Conservation (phyloP, 2,329 filamentous ascomycete genomes). For the Pochonia chlamydosporia region DNA sequence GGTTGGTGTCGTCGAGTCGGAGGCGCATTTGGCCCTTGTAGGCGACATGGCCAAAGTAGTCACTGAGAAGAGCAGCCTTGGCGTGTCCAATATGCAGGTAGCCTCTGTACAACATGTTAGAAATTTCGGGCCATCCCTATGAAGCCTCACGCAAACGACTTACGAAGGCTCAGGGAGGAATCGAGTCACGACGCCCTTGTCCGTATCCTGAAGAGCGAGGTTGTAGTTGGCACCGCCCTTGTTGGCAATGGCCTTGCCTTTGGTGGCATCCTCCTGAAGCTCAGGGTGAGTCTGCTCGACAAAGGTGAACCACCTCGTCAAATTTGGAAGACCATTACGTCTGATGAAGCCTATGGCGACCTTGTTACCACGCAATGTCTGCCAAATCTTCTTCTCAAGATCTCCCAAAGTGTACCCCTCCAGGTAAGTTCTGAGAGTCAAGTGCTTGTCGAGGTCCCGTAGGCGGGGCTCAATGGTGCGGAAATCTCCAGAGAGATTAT, state of each 20-base stretch:
- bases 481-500: slow-evolving; percentile 61
- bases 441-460: slow-evolving; percentile 75
- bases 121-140: neutral
- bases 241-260: slow-evolving; percentile 66
- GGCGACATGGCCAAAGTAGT: slow-evolving; percentile 92
- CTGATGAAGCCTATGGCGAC: slow-evolving; percentile 77
- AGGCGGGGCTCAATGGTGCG: slow-evolving; percentile 74
- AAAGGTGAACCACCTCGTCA: slow-evolving; percentile 82
- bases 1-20: slow-evolving; percentile 96
- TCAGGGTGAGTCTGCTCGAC: slow-evolving; percentile 78
- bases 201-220: slow-evolving; percentile 76
- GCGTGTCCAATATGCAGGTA: slow-evolving; percentile 95
- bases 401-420: slow-evolving; percentile 73
- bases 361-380: slow-evolving; percentile 74
- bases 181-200: slow-evolving; percentile 83
- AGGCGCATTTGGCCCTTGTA: slow-evolving; percentile 88
- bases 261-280: slow-evolving; percentile 60
- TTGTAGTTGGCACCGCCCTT: slow-evolving; percentile 85
- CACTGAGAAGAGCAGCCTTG: slow-evolving; percentile 87
- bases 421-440: slow-evolving; percentile 81
- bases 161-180: slow-evolving; percentile 92
- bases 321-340: slow-evolving; percentile 68
- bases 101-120: slow-evolving; percentile 40
- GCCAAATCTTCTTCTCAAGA: slow-evolving; percentile 77
- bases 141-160: slow-evolving; percentile 23